Evolutionary conservation across 1,139 yeast genomes (phyloP).

Genomic region (Candida gigantensis): DNA sequence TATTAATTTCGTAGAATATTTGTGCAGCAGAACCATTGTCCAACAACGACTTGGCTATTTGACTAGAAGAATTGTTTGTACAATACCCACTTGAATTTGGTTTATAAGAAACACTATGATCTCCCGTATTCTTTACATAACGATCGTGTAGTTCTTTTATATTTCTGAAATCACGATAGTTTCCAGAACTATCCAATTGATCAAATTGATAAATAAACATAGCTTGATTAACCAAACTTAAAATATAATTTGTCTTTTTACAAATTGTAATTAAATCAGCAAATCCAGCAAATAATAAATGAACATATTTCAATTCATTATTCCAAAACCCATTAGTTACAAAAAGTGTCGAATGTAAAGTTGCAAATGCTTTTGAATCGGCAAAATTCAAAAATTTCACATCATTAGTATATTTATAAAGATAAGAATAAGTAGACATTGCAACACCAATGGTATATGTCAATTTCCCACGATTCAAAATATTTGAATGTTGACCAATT

Average conservation of each 20-base stretch:
- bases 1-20: slow-evolving; percentile 19
- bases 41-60: slow-evolving; percentile 20
- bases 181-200: slow-evolving; percentile 19
- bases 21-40: slow-evolving; percentile 29
- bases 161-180: slow-evolving; percentile 17
- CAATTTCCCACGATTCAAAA: slow-evolving; percentile 31
- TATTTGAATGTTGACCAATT: slow-evolving; percentile 11
- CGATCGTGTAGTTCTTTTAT: slow-evolving; percentile 12
- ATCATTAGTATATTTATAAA: slow-evolving; percentile 20
- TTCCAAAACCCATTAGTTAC: slow-evolving; percentile 31
- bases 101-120: slow-evolving; percentile 4
- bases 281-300: slow-evolving; percentile 27
- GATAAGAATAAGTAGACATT: slow-evolving; percentile 31
- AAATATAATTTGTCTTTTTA: slow-evolving; percentile 12
- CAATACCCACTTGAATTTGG: slow-evolving; percentile 17
- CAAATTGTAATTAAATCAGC: slow-evolving; percentile 21
- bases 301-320: slow-evolving; percentile 25
- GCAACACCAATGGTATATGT: slow-evolving; percentile 39
- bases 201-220: slow-evolving; percentile 21
- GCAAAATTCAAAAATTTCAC: slow-evolving; percentile 17
- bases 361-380: slow-evolving; percentile 14
- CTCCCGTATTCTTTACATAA: slow-evolving; percentile 12
- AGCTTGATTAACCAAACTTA: slow-evolving; percentile 25
- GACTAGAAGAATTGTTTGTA: slow-evolving; percentile 12
- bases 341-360: slow-evolving; percentile 21